Base-by-base conservation (phyloP, 768 basidiomycete genomes). In the Epithele typhae region DNA sequence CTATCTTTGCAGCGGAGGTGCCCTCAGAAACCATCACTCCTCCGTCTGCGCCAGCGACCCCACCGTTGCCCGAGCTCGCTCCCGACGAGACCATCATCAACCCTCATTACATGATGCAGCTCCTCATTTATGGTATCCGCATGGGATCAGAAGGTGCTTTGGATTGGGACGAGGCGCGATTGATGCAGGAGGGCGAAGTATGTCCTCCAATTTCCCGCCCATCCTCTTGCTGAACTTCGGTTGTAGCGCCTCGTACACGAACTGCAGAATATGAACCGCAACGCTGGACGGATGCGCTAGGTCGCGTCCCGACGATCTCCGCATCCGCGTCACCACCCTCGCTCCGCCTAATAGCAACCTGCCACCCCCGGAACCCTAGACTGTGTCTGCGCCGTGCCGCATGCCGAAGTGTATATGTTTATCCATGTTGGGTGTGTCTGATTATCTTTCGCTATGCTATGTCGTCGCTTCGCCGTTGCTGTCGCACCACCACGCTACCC, bases 61-160 rank as follows among this genome's bases (percentile, higher is more conserved):
- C 69, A 18, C 45, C 45, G 25, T 57, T 60, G 33, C 56, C 50
- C 4, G 70, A 64, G 17, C 61, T 79, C 4, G 64, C 62, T 1
- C 61, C 60, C 17, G 71, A 87, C 49, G 84, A 89, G 61, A 81
- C 82, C 0, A 71, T 89, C 43, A 89, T 90, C 58, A 84, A 82
- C 53, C 83, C 85, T 3, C 78, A 84, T 61, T 89, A 85, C 64
- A 89, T 90, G 87, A 68, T 69, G 44, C 87, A 90, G 56, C 61
- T 90, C 38, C 67, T 90, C 10, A 42, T 77, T 49, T 87, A 89
- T 59, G 84, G 85, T 7, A 81, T 90, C 51, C 74, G 70, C 45
- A 69, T 85, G 3, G 83, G 84, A 12, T 67, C 61, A 44, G 57
- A 59, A 25, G 14, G 83, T 2, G 11, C 19, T 8, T 43, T 42